Percentiles rank a stretch among this genome's conserved stretches.
Conservation (phyloP, 257 asterid genomes). For the Solanum dulcamara region DNA sequence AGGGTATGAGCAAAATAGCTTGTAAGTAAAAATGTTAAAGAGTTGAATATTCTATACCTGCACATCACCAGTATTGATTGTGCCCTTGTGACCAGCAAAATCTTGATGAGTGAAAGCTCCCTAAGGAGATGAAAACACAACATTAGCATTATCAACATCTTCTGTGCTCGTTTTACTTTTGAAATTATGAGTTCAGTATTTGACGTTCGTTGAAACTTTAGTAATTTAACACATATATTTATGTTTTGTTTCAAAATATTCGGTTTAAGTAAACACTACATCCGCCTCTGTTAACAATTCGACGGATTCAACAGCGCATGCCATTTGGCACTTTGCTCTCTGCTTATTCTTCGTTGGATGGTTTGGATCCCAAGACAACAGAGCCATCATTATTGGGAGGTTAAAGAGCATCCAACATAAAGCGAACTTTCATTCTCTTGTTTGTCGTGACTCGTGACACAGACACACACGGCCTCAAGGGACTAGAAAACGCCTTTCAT, state of each 20-base stretch:
- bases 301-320: not conserved
- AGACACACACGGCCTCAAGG: not conserved
- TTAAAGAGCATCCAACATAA: not conserved
- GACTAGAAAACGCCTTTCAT: not conserved
- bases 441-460: not conserved
- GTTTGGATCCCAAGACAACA: not conserved
- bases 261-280: not conserved
- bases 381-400: not conserved
- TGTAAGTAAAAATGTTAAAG: not conserved
- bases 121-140: slow-evolving; percentile 15
- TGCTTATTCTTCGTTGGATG: not conserved
- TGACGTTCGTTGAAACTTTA: not conserved
- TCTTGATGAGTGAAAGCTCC: slow-evolving; percentile 90
- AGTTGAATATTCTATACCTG: slow-evolving; percentile 40
- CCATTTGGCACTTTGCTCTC: not conserved
- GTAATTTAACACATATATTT: not conserved
- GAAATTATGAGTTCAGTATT: not conserved
- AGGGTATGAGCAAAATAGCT: not conserved
- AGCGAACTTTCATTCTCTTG: not conserved
- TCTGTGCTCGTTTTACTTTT: not conserved
- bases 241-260: not conserved
- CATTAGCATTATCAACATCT: not conserved
- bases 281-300: not conserved
- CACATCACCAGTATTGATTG: slow-evolving; percentile 74
- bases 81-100: slow-evolving; percentile 85